Conservation (phyloP, 306 rosid species). For the Aeschynomene evenia region DNA sequence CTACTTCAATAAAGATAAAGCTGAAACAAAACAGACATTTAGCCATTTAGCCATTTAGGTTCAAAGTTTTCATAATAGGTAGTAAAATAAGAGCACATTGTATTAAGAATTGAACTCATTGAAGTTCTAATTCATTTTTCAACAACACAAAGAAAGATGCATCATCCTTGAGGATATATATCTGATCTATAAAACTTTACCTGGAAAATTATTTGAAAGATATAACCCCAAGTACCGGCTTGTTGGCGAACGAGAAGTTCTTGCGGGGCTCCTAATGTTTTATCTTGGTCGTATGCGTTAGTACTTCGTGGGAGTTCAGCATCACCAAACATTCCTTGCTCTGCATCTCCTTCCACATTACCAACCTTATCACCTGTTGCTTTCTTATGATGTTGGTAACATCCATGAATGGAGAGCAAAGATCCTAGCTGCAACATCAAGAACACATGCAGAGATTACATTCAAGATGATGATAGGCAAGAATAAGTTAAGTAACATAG, state of each 20-base stretch:
- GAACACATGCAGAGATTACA: constrained; percentile 7
- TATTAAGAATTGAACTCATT: not conserved
- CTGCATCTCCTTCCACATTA: constrained; percentile 77
- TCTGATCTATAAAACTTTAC: constrained; percentile 33
- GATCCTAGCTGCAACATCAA: constrained; percentile 69
- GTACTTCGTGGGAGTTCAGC: constrained; percentile 33
- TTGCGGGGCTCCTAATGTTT: constrained; percentile 31
- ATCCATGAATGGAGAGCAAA: constrained; percentile 75
- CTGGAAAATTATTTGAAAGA: constrained; percentile 89
- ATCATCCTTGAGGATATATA: not conserved
- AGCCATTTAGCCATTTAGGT: not conserved
- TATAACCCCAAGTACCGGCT: constrained; percentile 78
- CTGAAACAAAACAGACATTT: not conserved
- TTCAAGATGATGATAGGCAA: not conserved
- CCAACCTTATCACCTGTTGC: constrained; percentile 80
- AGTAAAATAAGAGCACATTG: not conserved
- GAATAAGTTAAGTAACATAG: constrained; percentile 12
- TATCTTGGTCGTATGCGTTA: constrained; percentile 34
- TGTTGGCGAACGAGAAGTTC: constrained; percentile 45
- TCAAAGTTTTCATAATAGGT: not conserved
- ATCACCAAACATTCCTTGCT: constrained; percentile 49
- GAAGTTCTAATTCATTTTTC: not conserved
- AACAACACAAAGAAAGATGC: not conserved
- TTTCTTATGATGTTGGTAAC: constrained; percentile 81
- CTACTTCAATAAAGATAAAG: constrained; percentile 1